A percentile compares a stretch with the other conserved stretches of the same genome.
Conservation (phyloP, 257 asterid species). For the Solanum chmielewskii region DNA sequence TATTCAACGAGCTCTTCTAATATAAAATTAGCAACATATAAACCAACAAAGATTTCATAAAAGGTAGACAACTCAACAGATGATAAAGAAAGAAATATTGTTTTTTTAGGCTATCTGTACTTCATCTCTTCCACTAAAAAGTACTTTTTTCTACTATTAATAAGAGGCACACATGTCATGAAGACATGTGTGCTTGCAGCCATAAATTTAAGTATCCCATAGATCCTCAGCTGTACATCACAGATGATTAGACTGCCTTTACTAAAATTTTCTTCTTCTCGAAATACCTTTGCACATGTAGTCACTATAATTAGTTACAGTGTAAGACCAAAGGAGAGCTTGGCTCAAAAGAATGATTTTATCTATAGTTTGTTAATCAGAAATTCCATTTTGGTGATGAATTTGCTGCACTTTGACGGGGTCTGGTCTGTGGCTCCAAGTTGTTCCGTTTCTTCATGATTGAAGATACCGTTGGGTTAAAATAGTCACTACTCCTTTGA, state of each 20-base stretch:
- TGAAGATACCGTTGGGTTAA: conserved; percentile 84
- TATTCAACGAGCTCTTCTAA: neutral
- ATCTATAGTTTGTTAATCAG: conserved; percentile 5
- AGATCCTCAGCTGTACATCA: neutral
- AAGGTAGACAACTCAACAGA: neutral
- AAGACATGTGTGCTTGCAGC: neutral
- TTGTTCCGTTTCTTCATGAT: conserved; percentile 79
- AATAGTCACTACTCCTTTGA: conserved; percentile 80
- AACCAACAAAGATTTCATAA: neutral
- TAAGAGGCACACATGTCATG: neutral
- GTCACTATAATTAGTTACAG: neutral
- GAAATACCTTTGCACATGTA: neutral
- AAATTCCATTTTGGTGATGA: conserved; percentile 88
- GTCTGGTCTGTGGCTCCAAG: conserved; percentile 32
- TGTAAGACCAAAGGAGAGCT: neutral
- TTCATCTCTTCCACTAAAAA: neutral
- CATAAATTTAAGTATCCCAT: neutral
- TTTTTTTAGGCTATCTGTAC: neutral
- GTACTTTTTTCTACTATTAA: neutral
- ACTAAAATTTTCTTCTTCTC: neutral
- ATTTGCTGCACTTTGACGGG: conserved; percentile 44
- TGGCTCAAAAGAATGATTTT: neutral
- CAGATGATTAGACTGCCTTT: neutral
- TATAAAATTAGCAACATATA: too few species aligned
- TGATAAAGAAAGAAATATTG: neutral